Evolutionary conservation across 2,329 filamentous ascomycete genomes (phyloP).

Genomic region (Diplocarpon mali): DNA sequence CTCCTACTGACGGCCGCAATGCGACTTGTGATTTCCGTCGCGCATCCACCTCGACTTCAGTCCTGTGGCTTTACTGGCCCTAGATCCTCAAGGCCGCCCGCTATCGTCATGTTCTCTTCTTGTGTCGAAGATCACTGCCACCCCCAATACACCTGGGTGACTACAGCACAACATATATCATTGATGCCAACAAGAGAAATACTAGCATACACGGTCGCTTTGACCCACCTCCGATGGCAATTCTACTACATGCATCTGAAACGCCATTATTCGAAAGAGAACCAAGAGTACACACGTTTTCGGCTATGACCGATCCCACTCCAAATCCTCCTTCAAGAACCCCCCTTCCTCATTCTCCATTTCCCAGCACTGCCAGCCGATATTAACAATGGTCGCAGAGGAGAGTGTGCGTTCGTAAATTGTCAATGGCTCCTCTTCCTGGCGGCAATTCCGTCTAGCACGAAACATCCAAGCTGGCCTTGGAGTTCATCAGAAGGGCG

Average conservation of each 20-base stretch:
- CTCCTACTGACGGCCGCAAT: too few relatives aligned
- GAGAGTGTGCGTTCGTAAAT: conserved; percentile 20
- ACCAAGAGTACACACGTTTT: conserved; percentile 26
- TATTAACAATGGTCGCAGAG: conserved; percentile 22
- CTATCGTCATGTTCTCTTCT: neutral
- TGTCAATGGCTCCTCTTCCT: conserved; percentile 21
- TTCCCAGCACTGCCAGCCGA: conserved; percentile 11
- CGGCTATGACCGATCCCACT: conserved; percentile 13
- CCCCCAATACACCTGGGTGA: neutral
- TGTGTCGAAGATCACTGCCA: conserved; percentile 1
- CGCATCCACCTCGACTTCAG: too few relatives aligned
- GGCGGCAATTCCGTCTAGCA: conserved; percentile 38
- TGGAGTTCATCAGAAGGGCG: conserved; percentile 98
- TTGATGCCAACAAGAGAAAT: conserved; percentile 23
- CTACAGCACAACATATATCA: conserved; percentile 13
- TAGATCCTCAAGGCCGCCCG: neutral
- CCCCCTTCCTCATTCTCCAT: conserved; percentile 6
- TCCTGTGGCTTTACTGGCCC: neutral
- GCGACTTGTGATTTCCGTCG: too few relatives aligned
- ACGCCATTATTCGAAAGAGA: conserved; percentile 24
- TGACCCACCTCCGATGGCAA: conserved; percentile 20
- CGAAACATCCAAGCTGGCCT: conserved; percentile 53
- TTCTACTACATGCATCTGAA: conserved; percentile 28
- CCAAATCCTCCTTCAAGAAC: conserved; percentile 14
- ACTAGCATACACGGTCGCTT: conserved; percentile 26